A percentile compares a stretch with the other conserved stretches of the same genome.
These are phyloP conservation scores for Cylindrotheca fusiformis DNA, from an alignment of 108 stramenopile genomes.

Conservation along the genomic window DNA sequence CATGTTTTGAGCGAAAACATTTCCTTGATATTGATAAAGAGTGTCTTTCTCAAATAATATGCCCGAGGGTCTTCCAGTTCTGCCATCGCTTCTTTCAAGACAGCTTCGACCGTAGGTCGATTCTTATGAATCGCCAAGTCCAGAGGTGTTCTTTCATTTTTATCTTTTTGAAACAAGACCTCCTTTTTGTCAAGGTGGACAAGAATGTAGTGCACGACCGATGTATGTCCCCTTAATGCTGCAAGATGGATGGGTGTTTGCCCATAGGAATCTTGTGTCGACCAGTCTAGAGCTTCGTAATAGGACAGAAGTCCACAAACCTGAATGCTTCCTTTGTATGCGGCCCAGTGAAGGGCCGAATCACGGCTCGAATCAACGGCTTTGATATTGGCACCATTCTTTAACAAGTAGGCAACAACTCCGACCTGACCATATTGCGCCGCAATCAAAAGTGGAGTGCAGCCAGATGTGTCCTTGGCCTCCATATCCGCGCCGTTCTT, in stretches of 20 bases:
- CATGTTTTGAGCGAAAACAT: constrained; percentile 51
- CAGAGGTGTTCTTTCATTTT: constrained; percentile 73
- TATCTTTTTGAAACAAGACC: constrained; percentile 50
- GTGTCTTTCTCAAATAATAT: constrained; percentile 26
- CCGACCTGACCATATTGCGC: constrained; percentile 94
- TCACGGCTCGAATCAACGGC: constrained; percentile 84
- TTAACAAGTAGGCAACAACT: constrained; percentile 82
- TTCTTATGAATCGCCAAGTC: constrained; percentile 83
- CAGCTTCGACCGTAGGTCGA: constrained; percentile 54
- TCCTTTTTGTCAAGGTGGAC: constrained; percentile 21
- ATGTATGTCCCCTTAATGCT: constrained; percentile 82
- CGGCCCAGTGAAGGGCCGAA: constrained; percentile 95
- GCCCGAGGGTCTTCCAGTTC: constrained; percentile 29
- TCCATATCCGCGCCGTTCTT: constrained; percentile 58
- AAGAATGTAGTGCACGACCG: constrained; percentile 74
- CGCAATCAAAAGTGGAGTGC: constrained; percentile 91
- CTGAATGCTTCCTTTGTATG: constrained; percentile 90
- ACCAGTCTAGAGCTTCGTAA: constrained; percentile 27
- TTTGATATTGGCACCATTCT: constrained; percentile 73
- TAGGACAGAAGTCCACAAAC: constrained; percentile 88
- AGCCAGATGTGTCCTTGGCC: constrained; percentile 69
- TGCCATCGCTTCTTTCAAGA: constrained; percentile 58
- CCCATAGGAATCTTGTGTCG: constrained; percentile 80
- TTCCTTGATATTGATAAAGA: constrained; percentile 18
- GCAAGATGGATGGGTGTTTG: constrained; percentile 96